phyloP scores from a whole-genome alignment of 2,329 filamentous ascomycete species.

The Dactylellina leptospora region DNA sequence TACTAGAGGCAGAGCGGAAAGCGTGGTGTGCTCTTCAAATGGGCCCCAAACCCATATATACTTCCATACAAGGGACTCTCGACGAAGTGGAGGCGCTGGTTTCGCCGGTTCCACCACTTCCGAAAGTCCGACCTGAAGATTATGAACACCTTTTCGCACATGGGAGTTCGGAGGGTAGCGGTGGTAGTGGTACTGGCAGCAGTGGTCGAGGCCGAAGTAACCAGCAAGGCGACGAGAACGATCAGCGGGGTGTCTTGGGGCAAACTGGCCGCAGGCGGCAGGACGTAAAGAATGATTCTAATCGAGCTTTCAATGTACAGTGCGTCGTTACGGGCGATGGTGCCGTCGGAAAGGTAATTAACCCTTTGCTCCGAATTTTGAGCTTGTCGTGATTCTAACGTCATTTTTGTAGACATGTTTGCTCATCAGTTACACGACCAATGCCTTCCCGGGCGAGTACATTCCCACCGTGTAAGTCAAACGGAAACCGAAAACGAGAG shows the following conservation, averaged over 20 bases:
- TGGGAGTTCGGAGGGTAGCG: neutral
- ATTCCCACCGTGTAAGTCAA: constrained; percentile 90
- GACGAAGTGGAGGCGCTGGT: constrained; percentile 43
- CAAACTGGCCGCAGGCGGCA: constrained; percentile 36
- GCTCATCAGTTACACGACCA: constrained; percentile 98
- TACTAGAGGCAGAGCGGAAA: neutral
- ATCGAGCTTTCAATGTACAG: constrained; percentile 63
- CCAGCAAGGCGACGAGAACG: constrained; percentile 3
- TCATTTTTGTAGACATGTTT: constrained; percentile 80
- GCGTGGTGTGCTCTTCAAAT: constrained; percentile 19
- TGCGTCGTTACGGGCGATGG: constrained; percentile 99
- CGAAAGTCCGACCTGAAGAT: constrained; percentile 39
- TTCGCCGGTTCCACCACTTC: constrained; percentile 31
- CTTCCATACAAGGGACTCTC: constrained; percentile 35
- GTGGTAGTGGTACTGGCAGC: neutral
- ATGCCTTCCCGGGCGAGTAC: constrained; percentile 99
- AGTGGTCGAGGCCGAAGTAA: neutral
- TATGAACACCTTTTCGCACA: constrained; percentile 42
- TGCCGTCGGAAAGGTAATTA: constrained; percentile 93
- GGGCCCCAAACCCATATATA: constrained; percentile 47
- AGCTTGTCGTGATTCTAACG: constrained; percentile 58
- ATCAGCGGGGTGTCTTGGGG: constrained; percentile 11
- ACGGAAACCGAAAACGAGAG: constrained; percentile 1
- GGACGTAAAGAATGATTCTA: constrained; percentile 43
- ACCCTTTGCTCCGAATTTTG: constrained; percentile 48